Evolutionary conservation across 2,329 filamentous ascomycete species (phyloP), one percentile per base, ranked within the genome.

Genomic region (Tothia fuscella): DNA sequence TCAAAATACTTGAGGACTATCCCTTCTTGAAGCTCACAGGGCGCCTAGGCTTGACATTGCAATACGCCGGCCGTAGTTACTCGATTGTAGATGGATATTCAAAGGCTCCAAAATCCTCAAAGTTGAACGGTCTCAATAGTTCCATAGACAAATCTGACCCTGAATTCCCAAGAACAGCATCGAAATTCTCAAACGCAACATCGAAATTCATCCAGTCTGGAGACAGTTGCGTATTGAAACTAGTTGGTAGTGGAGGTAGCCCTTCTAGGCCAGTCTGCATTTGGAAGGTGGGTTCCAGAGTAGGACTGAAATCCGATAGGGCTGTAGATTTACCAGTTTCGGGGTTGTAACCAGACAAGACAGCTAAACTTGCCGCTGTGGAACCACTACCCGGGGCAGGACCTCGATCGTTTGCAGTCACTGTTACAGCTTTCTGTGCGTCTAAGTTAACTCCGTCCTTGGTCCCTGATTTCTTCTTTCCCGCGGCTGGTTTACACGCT

Each of bases 401-500:
- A n/a, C n/a, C n/a, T n/a, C n/a, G n/a, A n/a, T n/a, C n/a, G n/a
- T n/a, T n/a, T n/a, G n/a, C n/a, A n/a, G n/a, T n/a, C 4, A 28
- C 6, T 3, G 31, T 10, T n/a, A 33, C 19, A 10, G 4, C 22
- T 1, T 29, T 26, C 7, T 30, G 24, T 13, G n/a, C 19, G 26
- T 29, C 26, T 9, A 9, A 9, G 14, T 29, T 29, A 9, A 14
- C n/a, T n/a, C n/a, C n/a, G 26, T 29, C n/a, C 13, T 7, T 12
- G 9, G 9, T n/a, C 13, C 28, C 20, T 13, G n/a, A 16, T 9
- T 12, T n/a, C 21, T 16, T 21, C 6, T 22, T 17, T 24, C 19
- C 16, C 10, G 29, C 29, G 7, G 29, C 20, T 12, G 17, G n/a
- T 13, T 45, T 28, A 7, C 29, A 41, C 14, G 58, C 60, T 24